phyloP scores from a whole-genome alignment of 2,329 filamentous ascomycete species.

The Pestalotiopsis sp. region DNA sequence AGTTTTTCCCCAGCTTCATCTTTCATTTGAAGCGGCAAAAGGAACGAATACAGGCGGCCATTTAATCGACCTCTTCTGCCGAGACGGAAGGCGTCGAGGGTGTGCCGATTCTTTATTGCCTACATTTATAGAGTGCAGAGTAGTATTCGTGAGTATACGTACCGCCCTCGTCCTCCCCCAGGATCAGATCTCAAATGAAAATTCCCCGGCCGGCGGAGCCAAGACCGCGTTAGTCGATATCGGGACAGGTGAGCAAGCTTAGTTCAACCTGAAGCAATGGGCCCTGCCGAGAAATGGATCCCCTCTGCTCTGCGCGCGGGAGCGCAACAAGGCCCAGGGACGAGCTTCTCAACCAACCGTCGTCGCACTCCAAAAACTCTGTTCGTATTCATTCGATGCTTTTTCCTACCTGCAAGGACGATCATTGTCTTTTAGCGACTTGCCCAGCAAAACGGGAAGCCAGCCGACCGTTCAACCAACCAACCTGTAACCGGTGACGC shows the following conservation, averaged over 20 bases:
- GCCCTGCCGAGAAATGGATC: constrained; percentile 1
- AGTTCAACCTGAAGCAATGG: constrained; percentile 12
- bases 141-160: background rate
- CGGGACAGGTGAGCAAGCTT: background rate
- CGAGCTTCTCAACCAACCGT: background rate
- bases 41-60: background rate
- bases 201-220: background rate
- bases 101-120: background rate
- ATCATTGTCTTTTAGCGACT: background rate
- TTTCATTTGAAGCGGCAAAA: background rate
- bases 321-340: background rate
- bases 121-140: background rate
- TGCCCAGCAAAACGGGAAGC: background rate
- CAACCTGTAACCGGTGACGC: background rate
- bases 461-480: background rate
- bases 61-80: background rate
- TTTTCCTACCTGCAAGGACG: constrained; percentile 1
- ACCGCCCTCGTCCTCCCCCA: background rate
- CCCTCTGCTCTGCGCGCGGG: background rate
- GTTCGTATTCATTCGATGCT: constrained; percentile 6
- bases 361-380: background rate
- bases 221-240: background rate
- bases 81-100: background rate
- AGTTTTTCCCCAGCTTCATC: background rate
- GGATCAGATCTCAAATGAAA: background rate